Base-by-base conservation (phyloP, 371 early-diverging fungal genomes). In the Polyrhizophydium stewartii region DNA sequence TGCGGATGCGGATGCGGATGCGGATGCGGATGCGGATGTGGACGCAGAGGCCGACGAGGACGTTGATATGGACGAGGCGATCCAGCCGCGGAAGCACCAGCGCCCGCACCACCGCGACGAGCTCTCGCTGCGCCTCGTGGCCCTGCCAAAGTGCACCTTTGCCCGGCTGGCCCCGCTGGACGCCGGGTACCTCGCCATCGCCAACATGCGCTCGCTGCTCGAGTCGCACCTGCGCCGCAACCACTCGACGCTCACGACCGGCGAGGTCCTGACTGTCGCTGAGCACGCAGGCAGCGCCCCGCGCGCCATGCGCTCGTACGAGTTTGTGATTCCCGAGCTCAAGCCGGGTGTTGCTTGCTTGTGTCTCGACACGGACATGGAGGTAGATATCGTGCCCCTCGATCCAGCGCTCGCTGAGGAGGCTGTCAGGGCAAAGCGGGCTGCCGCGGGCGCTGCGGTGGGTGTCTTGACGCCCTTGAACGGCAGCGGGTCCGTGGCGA, bases 291-390 rank as follows among this genome's bases (percentile, higher is more conserved):
- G 60, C 24, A 6, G 22, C 12, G 30, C 47, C 19, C 19, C 35
- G 19, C 38, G 58, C 13, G 22, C 43, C 50, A 17, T 21, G 24
- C 50, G 45, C 3, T 35, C 35, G 35, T 9, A 21, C 17, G 33
- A 25, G 37, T 57, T 61, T 49, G 43, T 41, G 32, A 57, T 58
- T 22, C 56, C 32, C 35, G 87, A 83, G 5, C 73, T 73, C 1
- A 68, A 71, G 7, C 58, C 61, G 24, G 38, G 30, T 1, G 81
- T 0, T 69, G 27, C 89, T 82, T 37, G 90, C 87, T 16, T 86
- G 78, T 41, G 80, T 85, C 85, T 91, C 5, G 90, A 94, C 66
- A 90, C 91, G 1, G 94, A 94, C 70, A 71, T 94, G 19, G 88
- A 88, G 37, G 88, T 93, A 12, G 92, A 93, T 60, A 83, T 93